Conservation (phyloP, 83 land plant species). For the Thuja plicata region DNA sequence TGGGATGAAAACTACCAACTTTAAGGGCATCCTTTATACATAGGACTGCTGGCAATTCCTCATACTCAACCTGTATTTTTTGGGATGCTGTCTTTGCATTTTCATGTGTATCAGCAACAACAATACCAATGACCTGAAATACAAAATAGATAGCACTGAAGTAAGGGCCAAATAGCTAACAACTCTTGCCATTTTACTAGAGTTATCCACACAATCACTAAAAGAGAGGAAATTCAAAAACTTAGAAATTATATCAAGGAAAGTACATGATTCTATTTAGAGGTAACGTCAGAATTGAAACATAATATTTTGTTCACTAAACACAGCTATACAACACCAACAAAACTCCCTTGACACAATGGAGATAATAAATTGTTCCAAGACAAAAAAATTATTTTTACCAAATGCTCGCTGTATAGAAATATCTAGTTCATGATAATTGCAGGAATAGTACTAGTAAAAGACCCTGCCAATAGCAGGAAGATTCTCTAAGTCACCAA, state of each 20-base stretch:
- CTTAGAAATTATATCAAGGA: no score
- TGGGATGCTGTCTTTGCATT: constrained; percentile 82
- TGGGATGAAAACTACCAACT: constrained; percentile 58
- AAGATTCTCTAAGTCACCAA: neutral
- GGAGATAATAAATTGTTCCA: neutral
- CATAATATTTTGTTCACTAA: no score
- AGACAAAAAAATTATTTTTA: no score
- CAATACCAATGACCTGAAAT: constrained; percentile 82
- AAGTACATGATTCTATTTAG: no score
- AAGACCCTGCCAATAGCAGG: neutral
- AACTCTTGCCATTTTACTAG: neutral
- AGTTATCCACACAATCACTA: neutral
- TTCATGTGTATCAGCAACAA: constrained; percentile 92
- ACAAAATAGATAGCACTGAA: constrained; percentile 1
- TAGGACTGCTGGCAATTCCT: constrained; percentile 81
- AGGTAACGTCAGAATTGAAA: no score
- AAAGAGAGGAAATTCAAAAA: neutral
- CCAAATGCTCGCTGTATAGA: neutral
- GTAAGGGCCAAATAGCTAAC: neutral
- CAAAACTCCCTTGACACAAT: neutral
- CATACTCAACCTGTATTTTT: constrained; percentile 79
- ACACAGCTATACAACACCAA: no score
- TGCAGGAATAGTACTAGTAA: neutral
- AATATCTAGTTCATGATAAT: neutral
- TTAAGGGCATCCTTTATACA: constrained; percentile 75